phyloP scores from a whole-genome alignment of 768 basidiomycete species.

The Boletus reticuloceps region DNA sequence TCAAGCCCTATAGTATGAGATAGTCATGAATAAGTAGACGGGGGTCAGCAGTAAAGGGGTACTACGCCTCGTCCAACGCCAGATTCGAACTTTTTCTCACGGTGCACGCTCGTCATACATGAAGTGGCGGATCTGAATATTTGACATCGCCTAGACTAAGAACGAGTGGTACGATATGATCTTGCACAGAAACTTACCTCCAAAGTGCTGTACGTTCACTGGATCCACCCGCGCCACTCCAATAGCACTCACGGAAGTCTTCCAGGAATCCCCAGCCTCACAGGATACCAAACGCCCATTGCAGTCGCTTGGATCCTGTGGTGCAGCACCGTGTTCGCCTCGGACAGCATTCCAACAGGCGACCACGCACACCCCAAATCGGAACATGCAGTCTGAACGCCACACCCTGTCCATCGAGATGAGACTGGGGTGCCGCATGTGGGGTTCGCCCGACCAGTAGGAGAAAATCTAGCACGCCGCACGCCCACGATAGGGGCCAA shows the following conservation, averaged over 20 bases:
- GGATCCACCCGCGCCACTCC: conserved; percentile 6
- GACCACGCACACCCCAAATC: not conserved
- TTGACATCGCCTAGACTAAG: not conserved
- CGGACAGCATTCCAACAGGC: conserved; percentile 8
- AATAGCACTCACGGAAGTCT: not conserved
- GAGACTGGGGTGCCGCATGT: conserved; percentile 1
- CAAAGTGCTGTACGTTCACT: not conserved
- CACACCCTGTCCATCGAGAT: conserved; percentile 4
- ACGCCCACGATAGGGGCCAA: conserved; percentile 3
- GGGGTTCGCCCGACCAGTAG: conserved; percentile 1
- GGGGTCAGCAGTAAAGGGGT: not conserved
- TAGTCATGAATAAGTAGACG: not conserved
- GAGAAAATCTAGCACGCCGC: not conserved
- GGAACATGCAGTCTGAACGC: conserved; percentile 7
- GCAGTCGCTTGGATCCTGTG: conserved; percentile 4
- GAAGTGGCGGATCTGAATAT: conserved; percentile 7
- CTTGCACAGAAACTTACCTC: not conserved
- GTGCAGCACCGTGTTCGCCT: conserved; percentile 13
- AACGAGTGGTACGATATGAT: conserved; percentile 1
- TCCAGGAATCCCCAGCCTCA: not conserved
- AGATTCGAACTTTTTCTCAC: not conserved
- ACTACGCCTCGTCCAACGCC: not conserved
- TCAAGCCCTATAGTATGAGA: not conserved
- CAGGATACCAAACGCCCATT: not conserved
- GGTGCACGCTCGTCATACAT: not conserved